Base-by-base conservation (phyloP, 352 stramenopile genomes). In the Thraustochytrium sp. region DNA sequence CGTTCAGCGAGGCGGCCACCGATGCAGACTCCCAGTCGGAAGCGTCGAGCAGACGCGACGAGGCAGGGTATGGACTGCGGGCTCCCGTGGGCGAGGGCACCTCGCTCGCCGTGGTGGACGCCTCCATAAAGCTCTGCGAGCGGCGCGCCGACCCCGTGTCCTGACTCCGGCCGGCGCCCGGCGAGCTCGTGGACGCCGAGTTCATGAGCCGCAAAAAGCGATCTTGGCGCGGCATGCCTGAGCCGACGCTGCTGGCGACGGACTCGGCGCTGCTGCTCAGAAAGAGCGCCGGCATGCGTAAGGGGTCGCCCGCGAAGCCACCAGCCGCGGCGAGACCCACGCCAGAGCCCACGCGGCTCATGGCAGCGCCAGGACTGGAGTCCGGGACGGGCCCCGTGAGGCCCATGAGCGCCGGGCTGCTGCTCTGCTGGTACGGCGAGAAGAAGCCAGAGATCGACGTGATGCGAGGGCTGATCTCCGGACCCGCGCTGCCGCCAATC, bases 11-110 rank as follows among this genome's bases (percentile, higher is more conserved):
- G n/a, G 53, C 48, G 11, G 68, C 48, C 11, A 80, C 34, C 13
- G 68, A 80, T 9, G 34, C 53, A 4, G 68, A 62, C 26, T 77
- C 65, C 42, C 42, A 77, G 2, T 77, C 65, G n/a, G 42, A 55
- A 5, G 18, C 18, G 64, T 62, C 65, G 11, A 72, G 11, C 16
- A 21, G 34, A 36, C 59, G 59, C 18, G 59, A 38, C 40, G 13
- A 11, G 0, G 34, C 13, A n/a, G n/a, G n/a, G n/a, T n/a, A n/a
- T n/a, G n/a, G n/a, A n/a, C n/a, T n/a, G n/a, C n/a, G n/a, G n/a
- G n/a, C n/a, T n/a, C n/a, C n/a, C n/a, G n/a, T n/a, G n/a, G n/a
- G n/a, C n/a, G n/a, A n/a, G n/a, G n/a, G n/a, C n/a, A n/a, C n/a
- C n/a, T n/a, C n/a, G n/a, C n/a, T n/a, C n/a, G n/a, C n/a, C n/a